A percentile compares a stretch with the other conserved stretches of the same genome.
Conservation (phyloP, 2,329 filamentous ascomycete species). For the Diaporthe sp. region DNA sequence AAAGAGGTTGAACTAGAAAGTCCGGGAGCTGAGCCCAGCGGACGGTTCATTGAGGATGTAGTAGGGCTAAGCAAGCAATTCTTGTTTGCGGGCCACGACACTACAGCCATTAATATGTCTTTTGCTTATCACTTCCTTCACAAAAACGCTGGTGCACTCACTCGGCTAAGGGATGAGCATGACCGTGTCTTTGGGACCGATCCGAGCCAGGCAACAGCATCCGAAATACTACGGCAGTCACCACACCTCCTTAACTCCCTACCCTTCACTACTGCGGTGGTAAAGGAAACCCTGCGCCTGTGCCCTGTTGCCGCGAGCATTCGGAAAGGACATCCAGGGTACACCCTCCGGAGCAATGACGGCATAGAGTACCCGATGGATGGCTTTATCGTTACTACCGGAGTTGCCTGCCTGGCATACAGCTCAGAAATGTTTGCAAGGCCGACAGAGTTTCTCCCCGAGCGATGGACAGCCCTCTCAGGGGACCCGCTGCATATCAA, state of each 20-base stretch:
- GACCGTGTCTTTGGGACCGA: constrained; percentile 40
- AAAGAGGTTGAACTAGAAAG: constrained; percentile 35
- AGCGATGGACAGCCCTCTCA: constrained; percentile 51
- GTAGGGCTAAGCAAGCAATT: constrained; percentile 41
- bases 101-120: constrained; percentile 24
- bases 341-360: constrained; percentile 45
- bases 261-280: constrained; percentile 60
- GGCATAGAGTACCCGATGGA: constrained; percentile 50
- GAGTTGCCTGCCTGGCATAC: constrained; percentile 42
- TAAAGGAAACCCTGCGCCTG: constrained; percentile 65
- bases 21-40: neutral
- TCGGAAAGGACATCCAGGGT: constrained; percentile 44
- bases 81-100: constrained; percentile 38
- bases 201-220: constrained; percentile 44
- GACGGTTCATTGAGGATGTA: constrained; percentile 22
- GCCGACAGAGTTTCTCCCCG: constrained; percentile 51
- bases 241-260: constrained; percentile 59
- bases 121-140: constrained; percentile 34
- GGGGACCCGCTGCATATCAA: constrained; percentile 40
- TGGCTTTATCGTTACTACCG: constrained; percentile 41
- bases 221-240: constrained; percentile 49
- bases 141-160: constrained; percentile 39
- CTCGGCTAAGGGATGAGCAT: constrained; percentile 41
- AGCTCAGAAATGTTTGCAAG: constrained; percentile 49
- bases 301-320: constrained; percentile 57